These are phyloP conservation scores for Cucumis cinereus DNA, from an alignment of 306 rosid species.

Conservation along the genomic window DNA sequence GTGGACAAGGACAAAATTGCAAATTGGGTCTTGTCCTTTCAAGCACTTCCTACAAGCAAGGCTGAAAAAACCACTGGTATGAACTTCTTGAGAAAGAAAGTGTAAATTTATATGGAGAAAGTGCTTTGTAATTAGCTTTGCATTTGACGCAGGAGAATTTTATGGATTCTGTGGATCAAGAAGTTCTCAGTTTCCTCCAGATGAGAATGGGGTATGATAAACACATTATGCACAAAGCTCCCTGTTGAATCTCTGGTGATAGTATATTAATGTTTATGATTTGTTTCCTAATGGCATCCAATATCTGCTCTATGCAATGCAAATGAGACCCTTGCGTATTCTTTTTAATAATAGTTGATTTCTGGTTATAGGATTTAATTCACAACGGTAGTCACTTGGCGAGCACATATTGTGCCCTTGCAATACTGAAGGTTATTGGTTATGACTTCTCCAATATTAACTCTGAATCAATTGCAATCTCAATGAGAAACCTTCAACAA, in stretches of 20 bases:
- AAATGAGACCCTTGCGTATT: background rate
- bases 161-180: constrained; percentile 80
- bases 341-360: background rate
- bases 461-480: constrained; percentile 32
- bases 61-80: constrained; percentile 37
- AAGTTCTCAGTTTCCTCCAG: constrained; percentile 53
- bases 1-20: constrained; percentile 50
- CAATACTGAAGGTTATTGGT: constrained; percentile 71
- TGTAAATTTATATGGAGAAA: background rate
- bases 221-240: constrained; percentile 5
- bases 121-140: background rate
- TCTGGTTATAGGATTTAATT: constrained; percentile 31
- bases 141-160: constrained; percentile 53
- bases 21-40: constrained; percentile 78
- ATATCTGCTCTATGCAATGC: background rate
- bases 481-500: constrained; percentile 89
- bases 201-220: constrained; percentile 47
- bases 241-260: background rate
- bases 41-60: constrained; percentile 35
- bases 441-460: constrained; percentile 44
- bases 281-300: background rate
- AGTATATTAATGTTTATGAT: background rate
- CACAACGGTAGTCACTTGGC: constrained; percentile 75
- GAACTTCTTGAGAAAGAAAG: background rate
- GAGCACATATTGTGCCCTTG: constrained; percentile 75